Base-by-base conservation (phyloP, 2,329 filamentous ascomycete species). In the Colletotrichum cuscutae region DNA sequence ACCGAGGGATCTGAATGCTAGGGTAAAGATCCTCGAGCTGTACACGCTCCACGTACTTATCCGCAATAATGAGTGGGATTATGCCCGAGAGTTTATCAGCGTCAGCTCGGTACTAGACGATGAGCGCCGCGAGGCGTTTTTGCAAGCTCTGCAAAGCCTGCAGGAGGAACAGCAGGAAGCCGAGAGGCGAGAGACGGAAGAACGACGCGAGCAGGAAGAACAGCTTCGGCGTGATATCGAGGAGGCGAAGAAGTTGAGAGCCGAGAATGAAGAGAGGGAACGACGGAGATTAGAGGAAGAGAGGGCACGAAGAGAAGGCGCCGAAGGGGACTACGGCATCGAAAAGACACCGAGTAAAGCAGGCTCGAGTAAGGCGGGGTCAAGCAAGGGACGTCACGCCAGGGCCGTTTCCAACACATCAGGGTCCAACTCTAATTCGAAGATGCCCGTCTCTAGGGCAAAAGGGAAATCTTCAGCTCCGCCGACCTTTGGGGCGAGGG, bases 21-120 rank as follows among this genome's bases (percentile, higher is more conserved):
- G 95, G 58, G 92, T 98, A 75, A 97, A 97, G 84, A 94, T 99
- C 54, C 90, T 99, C 63, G 97, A 99, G 83, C 88, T 99, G 9
- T 99, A 98, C 82, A 97, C 95, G 1, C 88, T 99, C 5, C 97
- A 99, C 80, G 94, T 98, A 8, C 90, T 99, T n/a, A 91, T 96
- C 5, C 90, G 95, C 65, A 98, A 98, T 77, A 92, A 94, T 68
- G 95, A 98, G 83, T 99, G 97, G 97, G 94, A 98, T 71, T 98
- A 98, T 78, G 95, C 97, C 4, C 90, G 91, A 72, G 94, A 97
- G 77, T 98, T 98, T 81, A 97, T 98, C 79, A 91, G 88, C 78
- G 90, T 95, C 79, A 97, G 92, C 81, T 92, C 96, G 59, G 91
- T 98, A 30, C 88, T 99, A 1, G 96, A 98, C 80, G 96, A 98